Conservation (phyloP, 345 rosid genomes). For the Populus deltoides region DNA sequence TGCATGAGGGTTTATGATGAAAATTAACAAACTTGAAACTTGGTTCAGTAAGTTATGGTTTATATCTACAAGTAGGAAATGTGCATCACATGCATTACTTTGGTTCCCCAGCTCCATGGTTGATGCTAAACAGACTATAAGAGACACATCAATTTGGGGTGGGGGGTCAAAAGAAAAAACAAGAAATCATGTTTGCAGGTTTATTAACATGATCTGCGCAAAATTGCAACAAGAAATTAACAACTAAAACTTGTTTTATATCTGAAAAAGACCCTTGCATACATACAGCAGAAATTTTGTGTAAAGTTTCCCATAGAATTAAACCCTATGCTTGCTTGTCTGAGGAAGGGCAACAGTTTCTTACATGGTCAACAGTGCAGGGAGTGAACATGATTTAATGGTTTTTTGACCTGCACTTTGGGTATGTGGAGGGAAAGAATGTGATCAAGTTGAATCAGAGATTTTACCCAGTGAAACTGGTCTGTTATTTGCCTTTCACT, state of each 20-base stretch:
- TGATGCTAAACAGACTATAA: not conserved
- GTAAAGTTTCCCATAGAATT: not conserved
- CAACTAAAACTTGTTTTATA: not conserved
- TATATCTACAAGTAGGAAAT: not conserved
- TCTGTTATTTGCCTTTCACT: not conserved
- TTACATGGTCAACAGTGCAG: not conserved
- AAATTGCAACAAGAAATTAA: not conserved
- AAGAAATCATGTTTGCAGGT: not conserved
- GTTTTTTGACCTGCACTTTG: not conserved
- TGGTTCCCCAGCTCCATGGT: not conserved
- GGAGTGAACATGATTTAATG: not conserved
- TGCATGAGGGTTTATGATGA: constrained; percentile 29
- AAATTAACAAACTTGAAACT: constrained; percentile 1
- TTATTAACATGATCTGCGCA: not conserved
- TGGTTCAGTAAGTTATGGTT: not conserved
- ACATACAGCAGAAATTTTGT: not conserved
- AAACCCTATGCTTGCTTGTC: not conserved
- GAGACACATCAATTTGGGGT: not conserved
- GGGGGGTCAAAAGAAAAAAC: not conserved
- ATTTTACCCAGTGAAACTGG: not conserved
- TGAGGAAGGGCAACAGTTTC: not conserved
- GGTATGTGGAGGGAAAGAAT: not conserved
- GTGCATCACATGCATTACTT: not conserved
- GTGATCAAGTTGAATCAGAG: not conserved
- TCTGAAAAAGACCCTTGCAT: not conserved